These are phyloP conservation scores for Rosa rugosa DNA, from an alignment of 306 rosid species.

Conservation along the genomic window DNA sequence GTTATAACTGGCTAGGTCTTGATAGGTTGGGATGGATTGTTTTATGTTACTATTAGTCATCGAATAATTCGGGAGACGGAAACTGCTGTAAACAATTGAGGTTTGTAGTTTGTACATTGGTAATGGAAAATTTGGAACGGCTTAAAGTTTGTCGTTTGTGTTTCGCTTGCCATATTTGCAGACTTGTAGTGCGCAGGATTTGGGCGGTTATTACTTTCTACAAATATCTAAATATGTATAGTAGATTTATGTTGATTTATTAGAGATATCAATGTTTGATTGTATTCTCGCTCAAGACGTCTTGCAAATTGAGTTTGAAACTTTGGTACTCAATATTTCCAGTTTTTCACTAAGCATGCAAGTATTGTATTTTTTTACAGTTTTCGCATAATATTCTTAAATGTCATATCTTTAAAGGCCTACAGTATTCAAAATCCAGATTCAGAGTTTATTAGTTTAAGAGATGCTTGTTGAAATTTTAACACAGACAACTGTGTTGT, in stretches of 20 bases:
- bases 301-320: background rate
- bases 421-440: too few species aligned
- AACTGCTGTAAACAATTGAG: background rate
- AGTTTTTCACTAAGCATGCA: too few species aligned
- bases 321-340: background rate
- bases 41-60: background rate
- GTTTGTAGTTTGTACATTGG: background rate
- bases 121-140: background rate
- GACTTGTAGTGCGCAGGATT: background rate
- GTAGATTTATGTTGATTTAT: background rate
- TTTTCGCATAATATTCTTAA: background rate
- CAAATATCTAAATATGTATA: background rate
- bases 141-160: background rate
- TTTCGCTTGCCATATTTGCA: background rate
- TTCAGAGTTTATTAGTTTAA: background rate
- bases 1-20: background rate
- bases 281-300: background rate
- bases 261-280: background rate
- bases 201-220: background rate
- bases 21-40: background rate
- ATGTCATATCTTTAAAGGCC: background rate
- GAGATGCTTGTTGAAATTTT: background rate
- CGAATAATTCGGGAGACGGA: background rate
- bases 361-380: background rate
- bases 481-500: background rate